phyloP scores from a whole-genome alignment of 2,329 filamentous ascomycete genomes.

The Chrysoporthe deuterocubensis region DNA sequence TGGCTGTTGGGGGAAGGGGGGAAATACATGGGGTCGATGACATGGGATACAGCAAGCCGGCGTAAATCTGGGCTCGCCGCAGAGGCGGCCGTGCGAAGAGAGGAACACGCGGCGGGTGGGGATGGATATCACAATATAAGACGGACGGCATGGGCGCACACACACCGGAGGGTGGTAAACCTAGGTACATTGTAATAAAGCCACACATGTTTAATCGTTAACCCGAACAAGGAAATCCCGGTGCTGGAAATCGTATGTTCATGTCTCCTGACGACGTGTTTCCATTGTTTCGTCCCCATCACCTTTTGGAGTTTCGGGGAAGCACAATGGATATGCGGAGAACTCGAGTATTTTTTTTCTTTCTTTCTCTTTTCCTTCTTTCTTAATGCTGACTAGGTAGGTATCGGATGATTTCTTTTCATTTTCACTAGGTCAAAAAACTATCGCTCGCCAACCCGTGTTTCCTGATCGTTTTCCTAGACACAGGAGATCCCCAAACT shows the following conservation, averaged over 20 bases:
- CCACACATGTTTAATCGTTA: not conserved
- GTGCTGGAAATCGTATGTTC: not conserved
- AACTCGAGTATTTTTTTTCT: too few species aligned
- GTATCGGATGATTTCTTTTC: constrained; percentile 16
- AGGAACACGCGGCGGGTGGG: not conserved
- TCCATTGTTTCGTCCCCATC: too few species aligned
- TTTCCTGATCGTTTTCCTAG: constrained; percentile 19
- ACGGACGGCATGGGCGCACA: not conserved
- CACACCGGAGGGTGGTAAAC: not conserved
- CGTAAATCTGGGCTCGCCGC: not conserved
- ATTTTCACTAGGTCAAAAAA: constrained; percentile 15
- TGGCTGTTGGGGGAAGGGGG: not conserved
- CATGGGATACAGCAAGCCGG: too few species aligned
- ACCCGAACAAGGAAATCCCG: not conserved
- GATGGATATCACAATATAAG: not conserved
- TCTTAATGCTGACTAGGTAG: not conserved
- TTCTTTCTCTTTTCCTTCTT: not conserved
- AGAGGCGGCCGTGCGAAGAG: not conserved
- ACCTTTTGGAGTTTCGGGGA: too few species aligned
- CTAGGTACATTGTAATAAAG: not conserved
- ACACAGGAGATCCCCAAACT: not conserved
- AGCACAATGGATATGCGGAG: too few species aligned
- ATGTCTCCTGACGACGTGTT: too few species aligned
- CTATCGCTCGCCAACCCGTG: constrained; percentile 6
- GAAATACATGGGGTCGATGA: not conserved